Base-by-base conservation (phyloP, 208 protist genomes). In the Wallacemonas rigidus region DNA sequence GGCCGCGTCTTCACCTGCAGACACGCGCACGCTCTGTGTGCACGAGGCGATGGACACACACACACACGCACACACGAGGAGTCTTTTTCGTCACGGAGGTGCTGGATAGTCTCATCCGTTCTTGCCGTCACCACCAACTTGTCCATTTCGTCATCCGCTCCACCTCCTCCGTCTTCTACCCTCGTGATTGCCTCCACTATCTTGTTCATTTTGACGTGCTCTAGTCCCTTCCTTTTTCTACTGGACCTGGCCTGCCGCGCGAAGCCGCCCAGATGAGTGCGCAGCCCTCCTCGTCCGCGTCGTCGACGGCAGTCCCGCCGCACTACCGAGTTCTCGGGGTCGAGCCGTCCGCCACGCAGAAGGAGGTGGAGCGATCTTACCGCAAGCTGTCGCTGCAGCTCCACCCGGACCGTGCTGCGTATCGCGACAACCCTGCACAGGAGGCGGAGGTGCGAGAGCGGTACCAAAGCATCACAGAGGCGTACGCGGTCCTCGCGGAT, bases 241-340 rank as follows among this genome's bases (percentile, higher is more conserved):
- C 26, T 26, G 26, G 26, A 26, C 26, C 26, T 26, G 26, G 26
- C 26, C 26, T 26, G 26, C 26, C 26, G 26, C 26, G 26, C 26
- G 1, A 69, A 40, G 14, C 40, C 35, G 11, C 48, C 45, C 38
- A 4, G 4, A 64, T 51, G 48, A 36, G 57, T 6, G 44, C 65
- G 55, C 12, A 14, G 39, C 2, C 43, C 35, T 69, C 26, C 6
- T 12, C 71, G 55, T 5, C 26, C 26, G 0, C 26, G 26, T 26
- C 26, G 26, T 26, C 26, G 26, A 26, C 17, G 2, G 57, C 4
- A 12, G 47, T 9, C 5, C 88, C 88, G 45, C 68, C 79, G 3
- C 78, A 88, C 39, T 96, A 96, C 67, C 77, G 70, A n/a, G 70
- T 65, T 43, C 76, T 96, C 7, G 91, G 89, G n/a, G 87, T 96